These are phyloP conservation scores for Eucalyptus tenuipes DNA, from an alignment of 345 rosid species.

Conservation along the genomic window DNA sequence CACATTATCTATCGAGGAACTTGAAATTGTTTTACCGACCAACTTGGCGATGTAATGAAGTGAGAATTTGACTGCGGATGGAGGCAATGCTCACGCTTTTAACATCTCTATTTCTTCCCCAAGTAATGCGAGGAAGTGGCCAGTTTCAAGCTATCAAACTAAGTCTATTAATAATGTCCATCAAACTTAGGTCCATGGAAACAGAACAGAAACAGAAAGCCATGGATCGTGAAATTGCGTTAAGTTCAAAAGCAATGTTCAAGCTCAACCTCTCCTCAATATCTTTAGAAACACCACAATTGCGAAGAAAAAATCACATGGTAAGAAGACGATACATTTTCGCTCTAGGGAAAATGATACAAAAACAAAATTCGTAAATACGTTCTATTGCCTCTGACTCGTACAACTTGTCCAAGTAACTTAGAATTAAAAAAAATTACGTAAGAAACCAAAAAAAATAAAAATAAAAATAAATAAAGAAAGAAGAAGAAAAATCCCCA, in stretches of 20 bases:
- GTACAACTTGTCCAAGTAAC: not conserved
- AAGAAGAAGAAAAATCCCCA: not conserved
- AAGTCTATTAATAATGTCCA: not conserved
- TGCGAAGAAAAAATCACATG: not conserved
- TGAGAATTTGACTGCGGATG: not conserved
- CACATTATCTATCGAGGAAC: not conserved
- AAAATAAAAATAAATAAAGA: not conserved
- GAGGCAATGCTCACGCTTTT: not conserved
- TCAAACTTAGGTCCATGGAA: not conserved
- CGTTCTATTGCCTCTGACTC: not conserved
- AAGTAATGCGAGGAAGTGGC: not conserved
- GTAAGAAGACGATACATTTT: not conserved
- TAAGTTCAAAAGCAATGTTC: not conserved
- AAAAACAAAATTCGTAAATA: not conserved
- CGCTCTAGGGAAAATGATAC: not conserved
- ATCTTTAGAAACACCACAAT: not conserved
- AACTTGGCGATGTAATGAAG: not conserved
- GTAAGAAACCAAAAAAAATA: not conserved
- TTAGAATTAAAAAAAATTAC: not conserved
- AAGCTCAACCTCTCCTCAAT: not conserved
- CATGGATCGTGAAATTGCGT: not conserved
- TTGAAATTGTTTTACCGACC: not conserved
- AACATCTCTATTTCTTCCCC: not conserved
- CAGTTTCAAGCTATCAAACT: not conserved
- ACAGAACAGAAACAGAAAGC: not conserved